A percentile compares a stretch with the other conserved stretches of the same genome.
Conservation (phyloP, 371 early-diverging fungal species). For the Apophysomyces elegans region DNA sequence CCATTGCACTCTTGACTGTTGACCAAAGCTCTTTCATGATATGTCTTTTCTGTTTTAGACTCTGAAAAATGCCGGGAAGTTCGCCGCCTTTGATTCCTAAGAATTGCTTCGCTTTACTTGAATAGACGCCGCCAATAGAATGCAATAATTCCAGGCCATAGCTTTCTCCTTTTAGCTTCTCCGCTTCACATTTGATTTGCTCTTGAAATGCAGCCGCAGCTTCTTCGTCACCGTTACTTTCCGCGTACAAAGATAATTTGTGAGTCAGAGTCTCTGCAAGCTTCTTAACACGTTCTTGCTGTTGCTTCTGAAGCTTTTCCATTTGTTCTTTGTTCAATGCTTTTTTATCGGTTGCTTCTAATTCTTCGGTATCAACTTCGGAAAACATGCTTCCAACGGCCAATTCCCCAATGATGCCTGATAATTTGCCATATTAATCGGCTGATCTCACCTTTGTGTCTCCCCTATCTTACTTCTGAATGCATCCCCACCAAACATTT, state of each 20-base stretch:
- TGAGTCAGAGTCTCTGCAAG: constrained; percentile 74
- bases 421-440: background rate
- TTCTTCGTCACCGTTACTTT: constrained; percentile 51
- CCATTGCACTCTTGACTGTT: constrained; percentile 89
- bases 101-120: constrained; percentile 82
- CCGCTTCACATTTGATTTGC: constrained; percentile 79
- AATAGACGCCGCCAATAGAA: constrained; percentile 89
- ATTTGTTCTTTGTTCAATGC: constrained; percentile 63
- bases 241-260: constrained; percentile 82
- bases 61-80: constrained; percentile 68
- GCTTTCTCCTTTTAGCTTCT: constrained; percentile 84
- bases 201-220: constrained; percentile 68
- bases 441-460: constrained; percentile 2
- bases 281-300: constrained; percentile 76
- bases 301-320: constrained; percentile 49
- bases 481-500: constrained; percentile 94
- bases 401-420: constrained; percentile 54
- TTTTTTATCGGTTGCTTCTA: constrained; percentile 20
- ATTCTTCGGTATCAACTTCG: constrained; percentile 29
- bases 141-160: constrained; percentile 93
- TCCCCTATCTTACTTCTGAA: constrained; percentile 58
- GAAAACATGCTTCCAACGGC: constrained; percentile 50
- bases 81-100: constrained; percentile 64
- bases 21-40: constrained; percentile 86
- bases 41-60: constrained; percentile 79